phyloP scores from a whole-genome alignment of 2,329 filamentous ascomycete species.

The Myriosclerotinia curreyana region DNA sequence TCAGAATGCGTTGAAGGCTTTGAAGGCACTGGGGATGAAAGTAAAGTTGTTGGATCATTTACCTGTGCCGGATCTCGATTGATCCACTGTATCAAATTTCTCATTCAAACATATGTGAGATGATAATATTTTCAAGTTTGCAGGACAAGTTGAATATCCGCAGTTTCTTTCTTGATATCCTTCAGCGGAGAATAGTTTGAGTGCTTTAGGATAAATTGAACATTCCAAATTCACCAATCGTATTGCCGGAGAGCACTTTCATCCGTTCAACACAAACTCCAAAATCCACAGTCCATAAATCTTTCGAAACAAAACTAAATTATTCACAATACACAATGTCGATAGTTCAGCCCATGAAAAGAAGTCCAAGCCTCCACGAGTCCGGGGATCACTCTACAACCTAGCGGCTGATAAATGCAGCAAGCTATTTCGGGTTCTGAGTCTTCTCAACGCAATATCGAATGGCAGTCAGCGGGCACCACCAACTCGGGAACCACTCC shows the following conservation, averaged over 20 bases:
- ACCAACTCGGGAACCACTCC: not conserved
- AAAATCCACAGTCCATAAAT: not conserved
- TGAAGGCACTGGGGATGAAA: slow-evolving; percentile 48
- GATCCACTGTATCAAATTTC: not conserved
- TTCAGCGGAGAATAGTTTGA: not conserved
- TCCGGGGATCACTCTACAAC: too few species aligned
- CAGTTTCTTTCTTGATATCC: not conserved
- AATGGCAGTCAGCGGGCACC: not conserved
- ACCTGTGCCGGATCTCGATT: slow-evolving; percentile 66
- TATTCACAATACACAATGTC: not conserved
- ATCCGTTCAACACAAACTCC: not conserved
- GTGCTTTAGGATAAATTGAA: too few species aligned
- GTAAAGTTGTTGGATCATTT: slow-evolving; percentile 73
- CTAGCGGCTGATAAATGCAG: too few species aligned
- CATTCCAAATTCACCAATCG: not conserved
- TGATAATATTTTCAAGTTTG: not conserved
- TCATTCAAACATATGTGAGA: not conserved
- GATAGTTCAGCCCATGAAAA: not conserved
- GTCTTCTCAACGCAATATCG: too few species aligned
- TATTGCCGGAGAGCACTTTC: too few species aligned
- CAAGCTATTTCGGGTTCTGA: too few species aligned
- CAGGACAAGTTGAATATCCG: not conserved
- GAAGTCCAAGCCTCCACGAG: not conserved
- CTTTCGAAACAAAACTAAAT: not conserved
- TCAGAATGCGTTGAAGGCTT: slow-evolving; percentile 61